Base-by-base conservation (phyloP, 371 early-diverging fungal species). In the Entomophthora muscae region DNA sequence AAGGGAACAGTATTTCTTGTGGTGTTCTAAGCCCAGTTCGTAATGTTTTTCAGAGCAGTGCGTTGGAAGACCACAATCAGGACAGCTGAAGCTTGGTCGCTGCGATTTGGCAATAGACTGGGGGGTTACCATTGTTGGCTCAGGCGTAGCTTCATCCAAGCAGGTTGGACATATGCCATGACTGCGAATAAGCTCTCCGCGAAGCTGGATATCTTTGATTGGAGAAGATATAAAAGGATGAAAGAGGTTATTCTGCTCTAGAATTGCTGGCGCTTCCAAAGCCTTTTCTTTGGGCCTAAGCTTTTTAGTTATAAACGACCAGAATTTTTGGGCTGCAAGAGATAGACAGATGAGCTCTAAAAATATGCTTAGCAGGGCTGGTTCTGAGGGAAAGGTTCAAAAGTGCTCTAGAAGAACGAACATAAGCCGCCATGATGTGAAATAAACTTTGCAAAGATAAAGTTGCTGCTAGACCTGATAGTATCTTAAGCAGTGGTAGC, bases 41-140 rank as follows among this genome's bases (percentile, higher is more conserved):
- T 86, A 86, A 71, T 90, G 90, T 60, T 82, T 79, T 63, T 81
- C 78, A 63, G 78, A 76, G 69, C 90, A 90, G n/a, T 90, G 90
- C 5, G 90, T 90, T 52, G 90, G 89, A 63, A 83, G 85, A 28
- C 90, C 90, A 70, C 90, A 90, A 56, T 84, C 83, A 13, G 89
- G 85, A 67, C 90, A 90, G 68, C 84, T 86, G 63, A 74, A 85
- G 22, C 63, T 69, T 21, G 87, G 85, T 26, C 72, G 67, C 72
- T 58, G 67, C 61, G 32, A 57, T 33, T 26, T 69, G 68, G 55
- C 10, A 54, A 33, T 28, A 28, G 23, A 24, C 28, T 59, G 63
- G 56, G 17, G 27, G 32, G 42, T 78, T 73, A 3, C 72, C 72
- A 58, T 21, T 22, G 59, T 58, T 27, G 30, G 24, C 7, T 23